Base-by-base conservation (phyloP, 257 asterid genomes). In the Rubia yunnanensis region DNA sequence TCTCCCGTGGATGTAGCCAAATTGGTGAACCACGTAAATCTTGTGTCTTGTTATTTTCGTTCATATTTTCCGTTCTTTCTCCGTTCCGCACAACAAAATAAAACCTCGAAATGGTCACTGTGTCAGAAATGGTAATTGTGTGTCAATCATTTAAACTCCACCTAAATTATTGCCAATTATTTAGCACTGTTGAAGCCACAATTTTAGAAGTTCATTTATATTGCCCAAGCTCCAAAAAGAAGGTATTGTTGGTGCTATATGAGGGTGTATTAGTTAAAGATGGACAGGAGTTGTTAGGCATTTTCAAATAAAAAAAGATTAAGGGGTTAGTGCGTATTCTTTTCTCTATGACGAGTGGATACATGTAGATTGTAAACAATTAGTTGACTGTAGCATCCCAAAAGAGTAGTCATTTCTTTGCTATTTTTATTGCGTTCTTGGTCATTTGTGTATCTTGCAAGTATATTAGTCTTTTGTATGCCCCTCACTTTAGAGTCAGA, bases 401-500 rank as follows among this genome's bases (percentile, higher is more conserved):
- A 64, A 72, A 77, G 17, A 17, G 71, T 48, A 41, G 64, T 71
- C 76, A 24, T 69, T 74, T 78, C 72, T 31, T 58, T 71, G 53
- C 11, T 54, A 34, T 58, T 46, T 79, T 70, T 63, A 74, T 10
- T 41, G 10, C 26, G 17, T 27, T 38, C 49, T 71, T 72, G 44
- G 32, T 28, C 72, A 28, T 67, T 55, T 69, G 76, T 73, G 10
- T 36, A n/a, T 3, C 8, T 36, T 36, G 13, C 13, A 64, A 70
- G 66, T 63, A 70, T 44, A 68, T 49, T 8, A 35, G 28, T 31
- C 24, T 68, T 55, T 68, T 56, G 35, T 58, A 67, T 63, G 74
- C 64, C 71, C 76, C 75, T 60, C 74, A 41, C 61, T 62, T 65
- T 72, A 38, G 10, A 72, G 70, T 66, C 77, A 60, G 66, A 63